Conservation (phyloP, 2,329 filamentous ascomycete species). For the Cladophialophora exuberans region DNA sequence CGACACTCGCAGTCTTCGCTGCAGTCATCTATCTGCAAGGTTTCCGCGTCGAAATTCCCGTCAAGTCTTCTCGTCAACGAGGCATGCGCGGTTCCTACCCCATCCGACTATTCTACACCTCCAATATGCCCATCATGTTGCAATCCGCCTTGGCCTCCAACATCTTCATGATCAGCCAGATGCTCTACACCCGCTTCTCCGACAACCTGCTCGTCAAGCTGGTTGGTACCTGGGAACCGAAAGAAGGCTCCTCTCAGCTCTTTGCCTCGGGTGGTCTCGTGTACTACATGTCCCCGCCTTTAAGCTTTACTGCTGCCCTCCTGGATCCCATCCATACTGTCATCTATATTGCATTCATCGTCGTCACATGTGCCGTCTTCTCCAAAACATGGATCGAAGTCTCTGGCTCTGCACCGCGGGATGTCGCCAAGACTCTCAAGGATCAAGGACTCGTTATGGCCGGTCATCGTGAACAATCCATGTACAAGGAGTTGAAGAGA, state of each 20-base stretch:
- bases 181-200: conserved; percentile 98
- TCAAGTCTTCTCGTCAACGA: conserved; percentile 99
- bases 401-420: conserved; percentile 93
- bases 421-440: conserved; percentile 99
- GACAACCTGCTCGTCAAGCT: conserved; percentile 98
- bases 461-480: conserved; percentile 98
- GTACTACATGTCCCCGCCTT: conserved; percentile 99
- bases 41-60: conserved; percentile 99
- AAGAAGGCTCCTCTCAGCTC: conserved; percentile 93
- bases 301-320: conserved; percentile 96
- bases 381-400: conserved; percentile 99
- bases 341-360: conserved; percentile 96
- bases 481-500: conserved; percentile 99
- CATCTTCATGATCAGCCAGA: conserved; percentile 98
- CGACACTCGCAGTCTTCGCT: conserved; percentile 90
- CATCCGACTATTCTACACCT: conserved; percentile 98
- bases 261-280: conserved; percentile 90
- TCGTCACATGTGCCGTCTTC: conserved; percentile 95
- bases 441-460: conserved; percentile 99
- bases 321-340: conserved; percentile 96
- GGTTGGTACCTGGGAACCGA: conserved; percentile 97
- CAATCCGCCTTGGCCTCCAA: conserved; percentile 98
- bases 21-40: conserved; percentile 99
- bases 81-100: conserved; percentile 98
- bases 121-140: conserved; percentile 99